Evolutionary conservation across 1,284 basidiomycete genomes (phyloP).

Genomic region (Vanrija sp.): DNA sequence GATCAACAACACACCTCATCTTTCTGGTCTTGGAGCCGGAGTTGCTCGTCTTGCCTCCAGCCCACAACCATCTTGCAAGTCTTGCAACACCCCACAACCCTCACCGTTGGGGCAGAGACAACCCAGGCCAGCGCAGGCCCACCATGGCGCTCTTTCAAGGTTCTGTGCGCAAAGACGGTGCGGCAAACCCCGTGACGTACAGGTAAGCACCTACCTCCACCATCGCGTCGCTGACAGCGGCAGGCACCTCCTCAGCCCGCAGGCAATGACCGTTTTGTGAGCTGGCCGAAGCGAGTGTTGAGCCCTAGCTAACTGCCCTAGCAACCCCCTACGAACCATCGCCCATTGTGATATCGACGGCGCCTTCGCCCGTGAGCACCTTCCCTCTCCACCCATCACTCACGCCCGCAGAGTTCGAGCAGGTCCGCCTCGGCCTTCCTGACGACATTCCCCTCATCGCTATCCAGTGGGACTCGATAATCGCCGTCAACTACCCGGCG

Average conservation of each 20-base stretch:
- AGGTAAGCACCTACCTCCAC: not conserved
- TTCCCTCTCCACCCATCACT: not conserved
- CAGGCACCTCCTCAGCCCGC: constrained; percentile 40
- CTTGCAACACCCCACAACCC: too few relatives aligned
- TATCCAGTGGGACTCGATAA: constrained; percentile 81
- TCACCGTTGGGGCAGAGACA: too few relatives aligned
- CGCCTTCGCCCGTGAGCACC: constrained; percentile 63
- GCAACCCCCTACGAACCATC: constrained; percentile 54
- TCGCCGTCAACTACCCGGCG: constrained; percentile 95
- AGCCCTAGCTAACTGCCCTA: constrained; percentile 6
- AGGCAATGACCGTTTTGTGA: constrained; percentile 42
- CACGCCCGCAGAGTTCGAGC: constrained; percentile 64
- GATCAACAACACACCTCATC: too few relatives aligned
- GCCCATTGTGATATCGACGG: constrained; percentile 93
- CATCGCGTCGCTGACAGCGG: not conserved
- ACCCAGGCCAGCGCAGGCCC: too few relatives aligned
- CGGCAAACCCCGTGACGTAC: constrained; percentile 2
- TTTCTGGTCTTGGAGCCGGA: too few relatives aligned
- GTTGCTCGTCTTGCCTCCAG: too few relatives aligned
- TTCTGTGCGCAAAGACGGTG: too few relatives aligned
- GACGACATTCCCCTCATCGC: constrained; percentile 75
- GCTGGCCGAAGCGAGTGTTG: not conserved
- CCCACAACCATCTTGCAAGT: too few relatives aligned
- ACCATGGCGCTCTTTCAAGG: too few relatives aligned
- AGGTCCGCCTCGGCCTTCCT: constrained; percentile 71